Percentiles rank a stretch among this genome's conserved stretches.
phyloP scores from a whole-genome alignment of 169 alveolate genomes.

The Babesia divergens region DNA sequence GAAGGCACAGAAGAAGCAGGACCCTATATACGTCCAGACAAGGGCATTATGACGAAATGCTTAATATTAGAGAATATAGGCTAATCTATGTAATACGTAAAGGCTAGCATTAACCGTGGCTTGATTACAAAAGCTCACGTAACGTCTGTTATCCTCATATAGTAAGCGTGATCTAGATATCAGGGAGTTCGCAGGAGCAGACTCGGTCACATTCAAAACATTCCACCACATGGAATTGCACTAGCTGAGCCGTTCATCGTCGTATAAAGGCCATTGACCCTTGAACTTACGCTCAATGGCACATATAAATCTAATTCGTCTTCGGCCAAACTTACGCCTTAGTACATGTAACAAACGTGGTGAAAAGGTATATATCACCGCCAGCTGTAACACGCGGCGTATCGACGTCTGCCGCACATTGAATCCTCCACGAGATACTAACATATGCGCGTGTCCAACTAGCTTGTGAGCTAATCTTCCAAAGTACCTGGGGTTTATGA shows the following conservation, averaged over 20 bases:
- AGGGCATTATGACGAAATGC: slow-evolving; percentile 7
- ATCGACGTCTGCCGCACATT: neutral
- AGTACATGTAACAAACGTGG: slow-evolving; percentile 8
- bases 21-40: slow-evolving; percentile 1
- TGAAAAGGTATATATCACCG: slow-evolving; percentile 26
- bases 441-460: slow-evolving; percentile 7
- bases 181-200: neutral
- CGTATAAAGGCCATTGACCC: slow-evolving; percentile 21
- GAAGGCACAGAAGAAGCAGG: slow-evolving; percentile 20
- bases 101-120: no score
- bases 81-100: no score
- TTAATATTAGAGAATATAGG: no score
- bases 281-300: slow-evolving; percentile 21
- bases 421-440: slow-evolving; percentile 38
- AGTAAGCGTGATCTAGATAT: no score
- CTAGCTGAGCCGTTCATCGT: neutral
- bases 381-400: slow-evolving; percentile 34
- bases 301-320: slow-evolving; percentile 1
- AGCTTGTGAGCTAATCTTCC: slow-evolving; percentile 35
- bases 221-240: no score
- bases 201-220: no score
- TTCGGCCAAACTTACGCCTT: neutral
- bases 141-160: no score
- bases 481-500: slow-evolving; percentile 38
- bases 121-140: no score